phyloP scores from a whole-genome alignment of 2,329 filamentous ascomycete genomes.

The Trichoderma hamatum region DNA sequence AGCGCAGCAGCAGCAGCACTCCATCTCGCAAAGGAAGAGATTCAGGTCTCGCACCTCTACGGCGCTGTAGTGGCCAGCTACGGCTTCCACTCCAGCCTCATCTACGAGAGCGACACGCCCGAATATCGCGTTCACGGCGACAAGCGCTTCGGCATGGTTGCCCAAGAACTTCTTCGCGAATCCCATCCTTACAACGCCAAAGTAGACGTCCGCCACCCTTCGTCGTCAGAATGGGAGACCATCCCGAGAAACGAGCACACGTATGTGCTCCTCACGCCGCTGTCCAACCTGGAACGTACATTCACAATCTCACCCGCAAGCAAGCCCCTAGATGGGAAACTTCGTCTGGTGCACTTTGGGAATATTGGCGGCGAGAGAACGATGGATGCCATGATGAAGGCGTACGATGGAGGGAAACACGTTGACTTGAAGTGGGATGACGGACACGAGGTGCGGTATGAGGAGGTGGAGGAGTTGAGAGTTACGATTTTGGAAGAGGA shows the following conservation, averaged over 20 bases:
- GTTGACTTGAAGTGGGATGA: slow-evolving; percentile 54
- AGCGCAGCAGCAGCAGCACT: not conserved
- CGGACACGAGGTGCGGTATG: slow-evolving; percentile 70
- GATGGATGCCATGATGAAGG: slow-evolving; percentile 75
- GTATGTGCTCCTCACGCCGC: slow-evolving; percentile 76
- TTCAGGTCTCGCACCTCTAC: slow-evolving; percentile 52
- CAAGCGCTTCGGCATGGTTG: slow-evolving; percentile 83
- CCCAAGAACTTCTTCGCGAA: slow-evolving; percentile 68
- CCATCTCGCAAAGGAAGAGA: slow-evolving; percentile 35
- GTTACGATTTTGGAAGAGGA: slow-evolving; percentile 70
- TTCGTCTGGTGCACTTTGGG: slow-evolving; percentile 77
- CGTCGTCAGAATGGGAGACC: slow-evolving; percentile 27
- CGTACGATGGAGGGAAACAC: slow-evolving; percentile 61
- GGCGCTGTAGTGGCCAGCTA: slow-evolving; percentile 88
- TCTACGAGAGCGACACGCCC: slow-evolving; percentile 86
- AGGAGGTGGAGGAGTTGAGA: slow-evolving; percentile 66
- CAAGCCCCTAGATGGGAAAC: slow-evolving; percentile 67
- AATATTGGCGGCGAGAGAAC: slow-evolving; percentile 64
- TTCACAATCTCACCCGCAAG: slow-evolving; percentile 81
- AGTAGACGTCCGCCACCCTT: slow-evolving; percentile 42
- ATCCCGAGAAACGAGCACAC: slow-evolving; percentile 58
- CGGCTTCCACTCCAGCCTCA: slow-evolving; percentile 84
- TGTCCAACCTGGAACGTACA: slow-evolving; percentile 78
- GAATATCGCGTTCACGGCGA: slow-evolving; percentile 77
- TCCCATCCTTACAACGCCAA: slow-evolving; percentile 54